phyloP scores from a whole-genome alignment of 495 filamentous ascomycete genomes.

The Platismatia glauca region DNA sequence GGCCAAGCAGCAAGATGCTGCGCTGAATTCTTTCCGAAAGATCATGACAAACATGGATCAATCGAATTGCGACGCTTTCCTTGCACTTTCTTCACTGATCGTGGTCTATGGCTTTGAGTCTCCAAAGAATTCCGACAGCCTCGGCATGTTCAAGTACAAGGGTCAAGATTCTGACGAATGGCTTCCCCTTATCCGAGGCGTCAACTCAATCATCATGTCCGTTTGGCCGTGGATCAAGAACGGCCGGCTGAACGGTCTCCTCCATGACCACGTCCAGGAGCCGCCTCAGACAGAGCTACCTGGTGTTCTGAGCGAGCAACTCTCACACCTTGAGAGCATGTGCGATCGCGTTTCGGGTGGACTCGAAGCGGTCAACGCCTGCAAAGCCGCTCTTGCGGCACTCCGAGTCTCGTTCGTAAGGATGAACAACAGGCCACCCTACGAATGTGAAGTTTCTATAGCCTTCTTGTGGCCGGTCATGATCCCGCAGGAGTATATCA shows the following conservation, averaged over 20 bases:
- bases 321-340: slow-evolving; percentile 33
- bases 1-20: slow-evolving; percentile 35
- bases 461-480: slow-evolving; percentile 44
- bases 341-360: slow-evolving; percentile 29
- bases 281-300: slow-evolving; percentile 26
- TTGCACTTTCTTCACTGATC: slow-evolving; percentile 39
- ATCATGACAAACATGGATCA: slow-evolving; percentile 26
- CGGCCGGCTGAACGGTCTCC: slow-evolving; percentile 29
- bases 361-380: slow-evolving; percentile 30
- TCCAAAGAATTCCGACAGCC: slow-evolving; percentile 32
- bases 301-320: slow-evolving; percentile 30
- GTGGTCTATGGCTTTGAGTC: slow-evolving; percentile 39
- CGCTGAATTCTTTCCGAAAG: slow-evolving; percentile 32
- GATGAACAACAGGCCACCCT: slow-evolving; percentile 19
- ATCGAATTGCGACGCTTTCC: slow-evolving; percentile 37
- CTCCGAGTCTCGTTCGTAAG: slow-evolving; percentile 24
- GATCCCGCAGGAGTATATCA: slow-evolving; percentile 42
- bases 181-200: slow-evolving; percentile 36
- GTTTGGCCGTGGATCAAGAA: slow-evolving; percentile 30
- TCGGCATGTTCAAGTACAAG: slow-evolving; percentile 22
- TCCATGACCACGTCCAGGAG: slow-evolving; percentile 33
- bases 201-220: slow-evolving; percentile 30
- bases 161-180: slow-evolving; percentile 38
- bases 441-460: slow-evolving; percentile 27
- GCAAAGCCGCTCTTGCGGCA: slow-evolving; percentile 29